Base-by-base conservation (phyloP, 306 rosid species). In the Quercus dentata region DNA sequence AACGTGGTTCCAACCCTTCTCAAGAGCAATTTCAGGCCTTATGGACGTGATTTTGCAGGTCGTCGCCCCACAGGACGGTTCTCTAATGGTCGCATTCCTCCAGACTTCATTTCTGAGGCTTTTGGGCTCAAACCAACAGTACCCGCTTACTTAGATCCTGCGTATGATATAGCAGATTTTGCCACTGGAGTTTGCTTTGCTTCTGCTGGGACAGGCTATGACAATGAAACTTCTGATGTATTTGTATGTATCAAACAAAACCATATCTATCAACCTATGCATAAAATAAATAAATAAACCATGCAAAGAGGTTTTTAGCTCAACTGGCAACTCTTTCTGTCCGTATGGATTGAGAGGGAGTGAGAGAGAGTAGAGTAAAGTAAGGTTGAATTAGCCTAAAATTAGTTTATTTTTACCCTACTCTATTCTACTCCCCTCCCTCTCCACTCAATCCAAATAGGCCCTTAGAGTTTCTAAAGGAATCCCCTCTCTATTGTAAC, bases 131-230 rank as follows among this genome's bases (percentile, higher is more conserved):
- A 80, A 71, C 80, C 89, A 13, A 7, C 20, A 3, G 69, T 88
- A 3, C 91, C 91, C 1, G 91, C 91, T 15, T 88, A 88, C 82
- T 76, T 85, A 70, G 91, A 88, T 75, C 84, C 87, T 13, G 44
- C 44, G 15, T 88, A 63, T 69, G 75, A 57, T 28, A 88, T 88
- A 0, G 44, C 83, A 9, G 91, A 88, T 78, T 88, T 85, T 72
- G 84, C 83, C 75, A 80, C 84, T 57, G 91, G 91, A 10, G 91
- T 88, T 71, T 82, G 86, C 85, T 88, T 85, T 75, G 91, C 91
- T 13, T 88, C 91, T 27, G 87, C 89, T 33, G 91, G 91, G 64
- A 85, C 91, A 72, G 91, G 91, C 83, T 88, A 82, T 71, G 91
- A 88, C 54, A 83, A 71, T 44, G 83, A 84, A 25, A 88, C 91